Evolutionary conservation across 2,329 filamentous ascomycete species (phyloP).

Genomic region (Alternaria viburni): DNA sequence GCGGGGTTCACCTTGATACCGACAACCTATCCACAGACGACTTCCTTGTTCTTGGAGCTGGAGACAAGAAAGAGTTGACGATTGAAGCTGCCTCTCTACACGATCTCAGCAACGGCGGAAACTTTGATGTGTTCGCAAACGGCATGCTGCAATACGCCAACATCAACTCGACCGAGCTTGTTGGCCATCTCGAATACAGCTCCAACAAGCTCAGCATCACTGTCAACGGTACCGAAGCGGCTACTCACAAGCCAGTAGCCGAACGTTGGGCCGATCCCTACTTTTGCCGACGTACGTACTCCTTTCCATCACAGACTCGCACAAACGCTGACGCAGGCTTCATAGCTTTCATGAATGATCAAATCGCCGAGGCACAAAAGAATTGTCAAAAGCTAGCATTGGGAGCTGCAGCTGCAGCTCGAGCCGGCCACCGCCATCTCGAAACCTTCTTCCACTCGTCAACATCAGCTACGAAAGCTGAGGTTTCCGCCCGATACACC

Average conservation of each 20-base stretch:
- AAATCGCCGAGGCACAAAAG: constrained; percentile 59
- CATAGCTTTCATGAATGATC: constrained; percentile 54
- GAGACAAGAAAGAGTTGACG: not conserved
- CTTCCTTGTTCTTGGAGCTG: not conserved
- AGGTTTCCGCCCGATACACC: not conserved
- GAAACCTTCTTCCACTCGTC: constrained; percentile 67
- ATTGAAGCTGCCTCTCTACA: not conserved
- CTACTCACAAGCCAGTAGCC: constrained; percentile 44
- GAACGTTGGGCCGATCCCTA: constrained; percentile 26
- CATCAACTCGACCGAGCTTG: constrained; percentile 60
- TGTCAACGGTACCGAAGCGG: constrained; percentile 64
- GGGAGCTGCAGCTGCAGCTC: constrained; percentile 56
- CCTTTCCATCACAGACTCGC: constrained; percentile 56
- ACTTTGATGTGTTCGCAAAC: constrained; percentile 57
- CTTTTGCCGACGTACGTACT: not conserved
- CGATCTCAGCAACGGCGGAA: not conserved
- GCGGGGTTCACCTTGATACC: not conserved
- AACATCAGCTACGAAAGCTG: not conserved
- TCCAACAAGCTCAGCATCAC: constrained; percentile 65
- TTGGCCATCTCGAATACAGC: constrained; percentile 62
- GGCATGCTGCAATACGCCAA: constrained; percentile 52
- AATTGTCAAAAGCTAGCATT: constrained; percentile 63
- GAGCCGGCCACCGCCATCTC: constrained; percentile 57
- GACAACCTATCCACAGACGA: not conserved
- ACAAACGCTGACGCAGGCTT: constrained; percentile 62